Evolutionary conservation across 148 eudicot genomes (phyloP), one percentile per base, ranked within the genome.

Genomic region (Spergularia bocconei): DNA sequence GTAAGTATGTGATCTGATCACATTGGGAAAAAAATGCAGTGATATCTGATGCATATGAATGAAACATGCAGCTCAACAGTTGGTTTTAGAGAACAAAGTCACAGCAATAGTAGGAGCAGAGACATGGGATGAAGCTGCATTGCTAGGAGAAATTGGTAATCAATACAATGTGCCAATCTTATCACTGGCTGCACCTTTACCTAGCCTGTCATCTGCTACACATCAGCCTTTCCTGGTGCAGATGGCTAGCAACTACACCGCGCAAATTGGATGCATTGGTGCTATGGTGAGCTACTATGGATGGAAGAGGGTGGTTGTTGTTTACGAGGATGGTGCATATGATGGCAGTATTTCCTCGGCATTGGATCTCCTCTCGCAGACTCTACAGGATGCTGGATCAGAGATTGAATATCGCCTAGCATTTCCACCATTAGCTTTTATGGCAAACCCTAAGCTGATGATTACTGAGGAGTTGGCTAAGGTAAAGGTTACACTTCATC

Each of bases 291-390:
- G 36, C 5, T 80, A 68, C n/a, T 84, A 71, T 81, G 65, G 77
- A 51, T 88, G 91, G 91, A 63, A 62, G 61, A 78, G 69, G 23
- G 85, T 86, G n/a, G 73, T 88, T 11, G 83, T 51, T 13, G 81
- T 88, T 1, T 86, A 84, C 39, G 91, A 88, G 59, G 82, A 77
- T 23, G 79, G 82, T 33, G 57, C 20, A 12, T 81, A 78, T 71
- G 76, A 75, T 67, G 20, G 36, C 6, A 78, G 83, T 4, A 86
- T 59, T 76, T 80, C 87, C 4, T 75, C 72, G 3, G 44, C 63
- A 72, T 17, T 82, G 25, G 69, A 81, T 59, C 62, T 63, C 0
- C 62, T 87, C 60, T 71, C 88, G n/a, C 75, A 79, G 41, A 70
- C 77, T 50, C 86, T 85, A 21, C 84, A 83, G 63, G 62, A 51